Conservation (phyloP, 768 basidiomycete species). For the Trichaptum fuscoviolaceum region DNA sequence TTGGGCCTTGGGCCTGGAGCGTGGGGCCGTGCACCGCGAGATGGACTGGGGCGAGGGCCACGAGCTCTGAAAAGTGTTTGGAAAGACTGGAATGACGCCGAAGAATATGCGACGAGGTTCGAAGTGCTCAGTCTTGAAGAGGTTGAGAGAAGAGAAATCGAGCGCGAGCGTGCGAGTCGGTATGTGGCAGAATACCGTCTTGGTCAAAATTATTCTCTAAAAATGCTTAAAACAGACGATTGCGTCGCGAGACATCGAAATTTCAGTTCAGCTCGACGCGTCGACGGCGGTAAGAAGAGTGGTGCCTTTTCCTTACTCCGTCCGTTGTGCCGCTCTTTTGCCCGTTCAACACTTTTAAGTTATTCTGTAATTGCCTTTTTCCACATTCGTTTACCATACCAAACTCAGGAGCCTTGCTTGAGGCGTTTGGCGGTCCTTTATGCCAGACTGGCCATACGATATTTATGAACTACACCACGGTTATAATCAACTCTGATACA, state of each 20-base stretch:
- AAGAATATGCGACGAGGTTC: conserved; percentile 85
- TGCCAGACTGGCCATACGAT: no score
- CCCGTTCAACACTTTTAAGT: neutral
- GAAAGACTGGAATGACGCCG: conserved; percentile 92
- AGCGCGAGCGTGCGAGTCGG: conserved; percentile 81
- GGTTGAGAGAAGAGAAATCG: conserved; percentile 83
- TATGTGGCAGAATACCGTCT: conserved; percentile 24
- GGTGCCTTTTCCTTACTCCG: neutral
- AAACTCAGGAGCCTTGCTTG: neutral
- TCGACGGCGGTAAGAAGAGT: conserved; percentile 5
- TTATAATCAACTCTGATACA: no score
- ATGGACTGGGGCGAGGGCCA: conserved; percentile 60
- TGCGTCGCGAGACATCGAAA: conserved; percentile 62
- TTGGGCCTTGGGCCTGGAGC: conserved; percentile 48
- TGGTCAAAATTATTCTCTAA: conserved; percentile 5
- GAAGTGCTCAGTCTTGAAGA: conserved; percentile 87
- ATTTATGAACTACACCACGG: no score
- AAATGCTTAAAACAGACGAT: conserved; percentile 33
- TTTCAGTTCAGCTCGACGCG: conserved; percentile 38
- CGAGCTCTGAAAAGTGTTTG: conserved; percentile 83
- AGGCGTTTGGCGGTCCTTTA: no score
- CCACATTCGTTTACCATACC: neutral
- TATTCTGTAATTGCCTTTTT: neutral
- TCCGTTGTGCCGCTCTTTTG: neutral
- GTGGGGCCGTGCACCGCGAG: conserved; percentile 72